Evolutionary conservation across 1,139 yeast genomes (phyloP).

Genomic region (Eremothecium gossypii): DNA sequence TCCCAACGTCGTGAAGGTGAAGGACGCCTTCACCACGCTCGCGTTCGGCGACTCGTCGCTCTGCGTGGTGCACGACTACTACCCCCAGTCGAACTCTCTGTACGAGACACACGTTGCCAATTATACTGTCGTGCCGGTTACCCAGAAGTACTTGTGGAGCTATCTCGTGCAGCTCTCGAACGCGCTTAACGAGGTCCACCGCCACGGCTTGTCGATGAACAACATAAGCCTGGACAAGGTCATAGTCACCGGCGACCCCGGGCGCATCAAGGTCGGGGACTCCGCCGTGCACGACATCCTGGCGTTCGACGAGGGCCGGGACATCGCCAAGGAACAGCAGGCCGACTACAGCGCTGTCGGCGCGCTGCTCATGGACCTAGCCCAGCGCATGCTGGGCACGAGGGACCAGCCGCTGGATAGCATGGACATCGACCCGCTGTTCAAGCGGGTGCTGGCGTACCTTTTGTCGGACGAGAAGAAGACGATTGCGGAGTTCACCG

Average conservation of each 20-base stretch:
- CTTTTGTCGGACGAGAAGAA: constrained; percentile 27
- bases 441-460: constrained; percentile 31
- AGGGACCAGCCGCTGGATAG: constrained; percentile 15
- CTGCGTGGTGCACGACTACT: constrained; percentile 58
- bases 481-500: constrained; percentile 20
- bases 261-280: constrained; percentile 61
- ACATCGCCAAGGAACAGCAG: constrained; percentile 34
- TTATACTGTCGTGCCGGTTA: constrained; percentile 36
- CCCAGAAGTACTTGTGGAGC: constrained; percentile 64
- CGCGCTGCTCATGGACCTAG: constrained; percentile 46
- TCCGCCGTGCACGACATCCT: constrained; percentile 68
- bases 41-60: constrained; percentile 74
- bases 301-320: constrained; percentile 29
- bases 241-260: constrained; percentile 57
- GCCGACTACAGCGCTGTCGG: constrained; percentile 54
- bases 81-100: constrained; percentile 54
- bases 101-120: constrained; percentile 44
- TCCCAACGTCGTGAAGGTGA: constrained; percentile 56
- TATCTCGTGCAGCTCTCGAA: constrained; percentile 65
- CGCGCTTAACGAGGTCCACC: constrained; percentile 59
- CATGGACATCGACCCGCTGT: constrained; percentile 25
- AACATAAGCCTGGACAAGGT: constrained; percentile 56
- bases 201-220: constrained; percentile 52
- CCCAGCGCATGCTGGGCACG: constrained; percentile 36
- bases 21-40: constrained; percentile 80